These are phyloP conservation scores for Ascomycota sp. DNA, from an alignment of 2,329 filamentous ascomycete species.

Conservation along the genomic window DNA sequence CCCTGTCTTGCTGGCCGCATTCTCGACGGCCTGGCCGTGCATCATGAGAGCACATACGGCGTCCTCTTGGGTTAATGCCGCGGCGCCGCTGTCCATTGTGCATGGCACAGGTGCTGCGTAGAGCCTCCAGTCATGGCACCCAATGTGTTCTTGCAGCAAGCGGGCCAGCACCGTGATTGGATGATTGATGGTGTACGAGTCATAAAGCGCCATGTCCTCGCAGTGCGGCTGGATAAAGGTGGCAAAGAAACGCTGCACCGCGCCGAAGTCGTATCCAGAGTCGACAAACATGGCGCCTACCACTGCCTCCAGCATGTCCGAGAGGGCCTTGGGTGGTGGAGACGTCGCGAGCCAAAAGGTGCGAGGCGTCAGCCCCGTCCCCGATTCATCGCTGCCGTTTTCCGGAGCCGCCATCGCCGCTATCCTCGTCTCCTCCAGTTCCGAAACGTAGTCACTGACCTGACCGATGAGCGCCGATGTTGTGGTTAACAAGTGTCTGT, in stretches of 20 bases:
- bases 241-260: constrained; percentile 60
- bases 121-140: constrained; percentile 37
- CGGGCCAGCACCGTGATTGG: constrained; percentile 53
- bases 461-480: constrained; percentile 17
- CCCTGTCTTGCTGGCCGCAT: constrained; percentile 36
- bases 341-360: constrained; percentile 48
- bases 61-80: constrained; percentile 19
- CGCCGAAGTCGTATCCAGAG: constrained; percentile 50
- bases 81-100: constrained; percentile 18
- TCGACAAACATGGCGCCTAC: constrained; percentile 85
- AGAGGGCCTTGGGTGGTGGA: constrained; percentile 49
- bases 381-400: no score
- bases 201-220: constrained; percentile 65
- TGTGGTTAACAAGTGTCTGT: constrained; percentile 45
- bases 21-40: constrained; percentile 45
- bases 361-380: no score
- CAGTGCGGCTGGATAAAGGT: constrained; percentile 56
- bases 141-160: constrained; percentile 38
- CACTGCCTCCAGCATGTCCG: constrained; percentile 76
- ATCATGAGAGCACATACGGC: constrained; percentile 55
- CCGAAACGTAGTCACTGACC: constrained; percentile 31
- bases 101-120: constrained; percentile 22
- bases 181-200: constrained; percentile 68
- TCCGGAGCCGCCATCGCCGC: constrained; percentile 9
- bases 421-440: constrained; percentile 29